Percentiles rank a stretch among this genome's conserved stretches.
phyloP scores from a whole-genome alignment of 805 yeast genomes.

The Saturnispora silvae region DNA sequence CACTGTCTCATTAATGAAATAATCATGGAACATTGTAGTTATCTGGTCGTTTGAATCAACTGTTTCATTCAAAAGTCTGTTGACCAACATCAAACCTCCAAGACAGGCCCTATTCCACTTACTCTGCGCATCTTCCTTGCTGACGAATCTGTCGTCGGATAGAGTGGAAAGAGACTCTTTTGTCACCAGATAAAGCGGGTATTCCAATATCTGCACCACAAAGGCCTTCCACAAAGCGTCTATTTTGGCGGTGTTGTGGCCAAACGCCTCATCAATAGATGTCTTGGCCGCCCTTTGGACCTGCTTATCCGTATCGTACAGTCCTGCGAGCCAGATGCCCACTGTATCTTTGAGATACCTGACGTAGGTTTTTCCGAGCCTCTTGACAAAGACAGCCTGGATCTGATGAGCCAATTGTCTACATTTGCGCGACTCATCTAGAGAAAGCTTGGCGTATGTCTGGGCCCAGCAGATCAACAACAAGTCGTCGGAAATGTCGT shows the following conservation, averaged over 20 bases:
- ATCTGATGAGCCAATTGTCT: slow-evolving; percentile 53
- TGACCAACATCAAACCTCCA: slow-evolving; percentile 40
- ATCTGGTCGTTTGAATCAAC: slow-evolving; percentile 15
- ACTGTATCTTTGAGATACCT: slow-evolving; percentile 62
- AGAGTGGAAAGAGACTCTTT: slow-evolving; percentile 52
- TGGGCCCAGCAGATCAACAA: slow-evolving; percentile 65
- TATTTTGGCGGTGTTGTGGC: slow-evolving; percentile 41
- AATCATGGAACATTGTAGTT: slow-evolving; percentile 18
- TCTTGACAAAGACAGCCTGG: slow-evolving; percentile 43
- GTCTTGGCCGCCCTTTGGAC: slow-evolving; percentile 42
- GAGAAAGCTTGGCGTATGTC: slow-evolving; percentile 66
- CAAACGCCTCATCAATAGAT: slow-evolving; percentile 44
- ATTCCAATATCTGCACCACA: slow-evolving; percentile 42
- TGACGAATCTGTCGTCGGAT: slow-evolving; percentile 64
- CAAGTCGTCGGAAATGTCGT: slow-evolving; percentile 37
- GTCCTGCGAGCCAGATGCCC: slow-evolving; percentile 65
- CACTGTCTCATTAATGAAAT: slow-evolving; percentile 33
- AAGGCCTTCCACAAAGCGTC: slow-evolving; percentile 53
- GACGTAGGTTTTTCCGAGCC: slow-evolving; percentile 44
- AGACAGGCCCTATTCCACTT: slow-evolving; percentile 52
- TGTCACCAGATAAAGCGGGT: slow-evolving; percentile 39
- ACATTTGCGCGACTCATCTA: slow-evolving; percentile 59
- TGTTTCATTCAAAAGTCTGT: slow-evolving; percentile 13
- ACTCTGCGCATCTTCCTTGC: slow-evolving; percentile 52
- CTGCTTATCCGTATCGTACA: slow-evolving; percentile 56